Evolutionary conservation across 495 filamentous ascomycete species (phyloP).

Genomic region (Penicillium chermesinum): DNA sequence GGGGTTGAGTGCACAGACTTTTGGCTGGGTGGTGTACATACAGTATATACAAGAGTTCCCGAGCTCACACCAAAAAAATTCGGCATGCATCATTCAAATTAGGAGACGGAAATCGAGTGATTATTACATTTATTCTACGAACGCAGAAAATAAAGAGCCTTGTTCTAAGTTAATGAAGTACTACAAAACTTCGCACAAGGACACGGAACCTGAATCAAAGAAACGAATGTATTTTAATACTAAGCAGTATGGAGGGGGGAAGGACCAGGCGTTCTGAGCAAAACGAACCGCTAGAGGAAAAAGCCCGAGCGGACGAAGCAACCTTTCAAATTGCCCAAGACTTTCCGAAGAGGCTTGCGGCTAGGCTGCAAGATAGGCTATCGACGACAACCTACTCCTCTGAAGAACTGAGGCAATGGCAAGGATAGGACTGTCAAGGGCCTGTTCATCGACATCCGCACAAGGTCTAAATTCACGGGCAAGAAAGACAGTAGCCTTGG

Average conservation of each 20-base stretch:
- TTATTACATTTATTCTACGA: too few species aligned
- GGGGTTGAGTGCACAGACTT: too few species aligned
- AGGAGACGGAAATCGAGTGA: too few species aligned
- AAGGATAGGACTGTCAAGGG: background rate
- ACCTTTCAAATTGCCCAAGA: slow-evolving; percentile 16
- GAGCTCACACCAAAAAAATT: too few species aligned
- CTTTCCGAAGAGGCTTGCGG: slow-evolving; percentile 6
- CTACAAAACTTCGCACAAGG: too few species aligned
- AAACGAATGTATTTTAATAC: slow-evolving; percentile 14
- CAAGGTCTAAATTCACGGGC: slow-evolving; percentile 2
- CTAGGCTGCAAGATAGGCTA: slow-evolving; percentile 9
- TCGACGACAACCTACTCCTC: slow-evolving; percentile 7
- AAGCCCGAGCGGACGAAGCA: slow-evolving; percentile 10
- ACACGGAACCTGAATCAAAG: too few species aligned
- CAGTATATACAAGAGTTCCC: too few species aligned
- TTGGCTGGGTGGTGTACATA: too few species aligned
- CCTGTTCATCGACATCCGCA: slow-evolving; percentile 6
- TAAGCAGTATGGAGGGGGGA: slow-evolving; percentile 13
- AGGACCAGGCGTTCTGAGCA: slow-evolving; percentile 11
- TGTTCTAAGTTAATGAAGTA: too few species aligned
- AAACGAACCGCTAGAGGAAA: slow-evolving; percentile 16
- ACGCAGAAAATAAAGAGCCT: too few species aligned
- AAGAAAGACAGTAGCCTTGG: background rate
- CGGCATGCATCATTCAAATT: too few species aligned
- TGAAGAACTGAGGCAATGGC: background rate